phyloP scores from a whole-genome alignment of 305 asterid species.

The Rubia occidens region DNA sequence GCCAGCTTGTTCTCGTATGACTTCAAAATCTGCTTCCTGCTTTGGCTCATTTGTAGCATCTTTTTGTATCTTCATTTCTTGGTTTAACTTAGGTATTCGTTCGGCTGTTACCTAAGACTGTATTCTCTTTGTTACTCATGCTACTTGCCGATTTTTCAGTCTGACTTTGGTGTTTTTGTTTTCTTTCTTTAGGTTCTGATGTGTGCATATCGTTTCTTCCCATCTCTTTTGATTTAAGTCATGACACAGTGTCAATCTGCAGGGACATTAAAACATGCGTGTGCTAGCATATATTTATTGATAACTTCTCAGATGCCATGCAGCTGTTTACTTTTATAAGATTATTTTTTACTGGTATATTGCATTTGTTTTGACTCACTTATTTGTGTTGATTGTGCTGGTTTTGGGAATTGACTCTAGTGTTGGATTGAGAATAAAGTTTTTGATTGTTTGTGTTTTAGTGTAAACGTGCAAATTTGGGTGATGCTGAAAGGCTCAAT shows the following conservation, averaged over 20 bases:
- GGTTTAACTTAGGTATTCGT: neutral
- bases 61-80: neutral
- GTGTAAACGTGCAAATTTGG: neutral
- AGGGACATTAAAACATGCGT: neutral
- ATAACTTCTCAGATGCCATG: neutral
- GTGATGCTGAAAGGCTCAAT: conserved; percentile 1
- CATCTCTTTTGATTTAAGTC: neutral
- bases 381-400: too few species aligned
- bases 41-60: neutral
- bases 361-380: neutral
- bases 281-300: neutral
- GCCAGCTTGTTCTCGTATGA: neutral
- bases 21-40: neutral
- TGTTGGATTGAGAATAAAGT: neutral
- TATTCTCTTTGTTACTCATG: neutral
- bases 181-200: neutral
- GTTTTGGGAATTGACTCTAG: too few species aligned
- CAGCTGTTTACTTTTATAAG: neutral
- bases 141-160: neutral
- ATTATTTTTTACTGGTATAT: neutral
- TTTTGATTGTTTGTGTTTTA: neutral
- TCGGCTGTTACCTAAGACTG: neutral
- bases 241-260: neutral
- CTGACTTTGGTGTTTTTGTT: neutral
- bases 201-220: neutral